Conservation (phyloP, 768 basidiomycete genomes). For the Asterophora parasitica region DNA sequence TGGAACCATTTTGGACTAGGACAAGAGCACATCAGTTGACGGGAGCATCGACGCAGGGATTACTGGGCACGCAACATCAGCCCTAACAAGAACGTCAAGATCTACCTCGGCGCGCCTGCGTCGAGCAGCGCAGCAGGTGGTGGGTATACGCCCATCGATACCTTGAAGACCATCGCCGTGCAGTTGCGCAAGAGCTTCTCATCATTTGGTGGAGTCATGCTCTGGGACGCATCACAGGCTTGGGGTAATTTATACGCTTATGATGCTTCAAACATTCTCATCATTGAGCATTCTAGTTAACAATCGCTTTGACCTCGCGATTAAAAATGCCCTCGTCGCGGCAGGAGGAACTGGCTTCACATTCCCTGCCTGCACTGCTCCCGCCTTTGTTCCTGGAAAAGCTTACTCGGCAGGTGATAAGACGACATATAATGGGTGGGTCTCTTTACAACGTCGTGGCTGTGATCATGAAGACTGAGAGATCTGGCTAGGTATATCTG, state of each 20-base stretch:
- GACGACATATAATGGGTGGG: slow-evolving; percentile 54
- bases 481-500: slow-evolving; percentile 47
- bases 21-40: no score
- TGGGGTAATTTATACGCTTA: slow-evolving; percentile 34
- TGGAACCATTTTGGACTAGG: background rate
- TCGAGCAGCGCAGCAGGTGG: slow-evolving; percentile 50
- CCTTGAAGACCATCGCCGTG: slow-evolving; percentile 41
- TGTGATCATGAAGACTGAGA: background rate
- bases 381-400: slow-evolving; percentile 44
- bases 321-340: slow-evolving; percentile 54
- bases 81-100: slow-evolving; percentile 55
- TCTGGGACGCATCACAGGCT: slow-evolving; percentile 48
- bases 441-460: background rate
- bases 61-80: slow-evolving; percentile 57
- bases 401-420: slow-evolving; percentile 46
- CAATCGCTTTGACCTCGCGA: slow-evolving; percentile 50
- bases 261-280: slow-evolving; percentile 14
- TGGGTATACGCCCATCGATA: slow-evolving; percentile 49
- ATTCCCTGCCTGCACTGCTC: slow-evolving; percentile 55
- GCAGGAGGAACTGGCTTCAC: slow-evolving; percentile 69
- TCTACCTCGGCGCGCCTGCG: slow-evolving; percentile 64
- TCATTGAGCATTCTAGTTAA: slow-evolving; percentile 36
- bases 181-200: slow-evolving; percentile 54
- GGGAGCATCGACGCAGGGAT: slow-evolving; percentile 38
- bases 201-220: slow-evolving; percentile 61